Base-by-base conservation (phyloP, 2,329 filamentous ascomycete genomes). In the Fusarium fujikuroi region DNA sequence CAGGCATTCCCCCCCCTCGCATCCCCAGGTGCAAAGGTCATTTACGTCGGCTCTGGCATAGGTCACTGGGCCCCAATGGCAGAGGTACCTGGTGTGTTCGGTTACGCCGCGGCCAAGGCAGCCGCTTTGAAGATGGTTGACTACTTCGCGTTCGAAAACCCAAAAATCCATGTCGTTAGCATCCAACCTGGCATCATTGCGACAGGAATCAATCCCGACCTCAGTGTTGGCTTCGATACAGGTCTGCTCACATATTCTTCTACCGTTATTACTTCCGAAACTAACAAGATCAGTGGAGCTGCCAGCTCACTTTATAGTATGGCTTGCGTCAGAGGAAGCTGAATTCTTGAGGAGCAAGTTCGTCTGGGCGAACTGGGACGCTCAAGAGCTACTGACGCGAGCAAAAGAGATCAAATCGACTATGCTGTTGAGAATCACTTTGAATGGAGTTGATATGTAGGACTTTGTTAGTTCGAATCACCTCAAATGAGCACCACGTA, bases 161-260 rank as follows among this genome's bases (percentile, higher is more conserved):
- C 83, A 0, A 70, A 78, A 0, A 37, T 85, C 1, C 76, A 79
- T 19, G 76, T 85, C n/a, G 79, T 82, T 19, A 78, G 77, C 50
- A 73, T 84, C 7, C 84, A 86, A 12, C 84, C 85, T 3, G 85
- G 84, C 2, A 76, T 83, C 3, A 75, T 85, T 8, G 78, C 75
- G 9, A 85, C 82, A 1, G 83, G 81, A 7, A 81, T 84, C 2
- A 72, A 72, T 23, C 68, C 68, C 2, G 34, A 62, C 16, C 34
- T 56, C 0, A 34, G 42, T 1, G 10, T 44, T 3, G 68, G 44
- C 0, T 66, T 44, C 0, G 68, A 72, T 15, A 69, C 40, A 32
- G 62, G 68, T 68, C 30, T 2, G 42, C 3, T 12, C 9, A 1
- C 0, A 3, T 9, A 3, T 9, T 8, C 1, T 15, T 4, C 4